Evolutionary conservation across 1,139 yeast species (phyloP), one percentile per base, ranked within the genome.

Genomic region (Pichia inconspicua): DNA sequence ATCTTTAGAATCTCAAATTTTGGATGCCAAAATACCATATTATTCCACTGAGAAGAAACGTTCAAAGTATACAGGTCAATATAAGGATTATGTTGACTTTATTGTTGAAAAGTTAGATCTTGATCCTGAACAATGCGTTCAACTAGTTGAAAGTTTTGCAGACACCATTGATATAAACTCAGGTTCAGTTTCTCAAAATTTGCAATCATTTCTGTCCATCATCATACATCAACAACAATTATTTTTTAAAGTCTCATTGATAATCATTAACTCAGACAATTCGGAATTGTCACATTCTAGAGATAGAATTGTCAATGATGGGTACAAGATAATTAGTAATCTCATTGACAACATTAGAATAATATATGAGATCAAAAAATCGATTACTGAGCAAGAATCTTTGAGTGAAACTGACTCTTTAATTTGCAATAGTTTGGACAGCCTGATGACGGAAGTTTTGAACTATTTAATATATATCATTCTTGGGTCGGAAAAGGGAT

Each of bases 401-500:
- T 44, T 34, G 7, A 37, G 39, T 27, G 40, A 46, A 11, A n/a
- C 44, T n/a, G 49, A 48, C 27, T 8, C 28, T 10, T 34, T 48
- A 14, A 43, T 48, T 10, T 37, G 37, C 8, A 43, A 43, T 17
- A 27, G 44, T 31, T 40, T 46, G 3, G 30, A 19, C 25, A n/a
- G 36, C 31, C 46, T 28, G 38, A 54, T 75, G 25, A 62, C 68
- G 43, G 74, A 73, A 45, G 56, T 71, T 34, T 59, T 75, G 46
- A 78, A 77, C 51, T 67, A 78, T 1, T 59, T 80, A 37, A 65
- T 72, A 19, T 75, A 73, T 58, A 51, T 73, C 52, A 51, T 70
- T 52, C 48, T 70, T 56, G 61, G 69, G 56, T 61, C 72, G 0
- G 53, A 50, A 8, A 41, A 49, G 49, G 58, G 67, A 46, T 57